Evolutionary conservation across 805 yeast genomes (phyloP), one percentile per base, ranked within the genome.

Genomic region (Lipomyces japonicus): DNA sequence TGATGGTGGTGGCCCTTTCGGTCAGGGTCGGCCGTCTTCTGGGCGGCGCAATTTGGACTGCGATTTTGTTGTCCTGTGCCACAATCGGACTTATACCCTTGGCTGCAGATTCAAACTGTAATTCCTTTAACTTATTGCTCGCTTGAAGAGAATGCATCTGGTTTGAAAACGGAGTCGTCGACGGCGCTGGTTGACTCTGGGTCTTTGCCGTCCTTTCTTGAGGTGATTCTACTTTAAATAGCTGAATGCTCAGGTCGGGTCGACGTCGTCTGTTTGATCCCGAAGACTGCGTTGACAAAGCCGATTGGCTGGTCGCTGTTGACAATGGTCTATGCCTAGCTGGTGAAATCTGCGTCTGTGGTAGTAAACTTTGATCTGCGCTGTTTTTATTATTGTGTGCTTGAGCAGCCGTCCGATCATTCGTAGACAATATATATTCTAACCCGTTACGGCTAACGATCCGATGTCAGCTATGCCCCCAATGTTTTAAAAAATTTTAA

Each of bases 61-160:
- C 21, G 37, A n/a, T 18, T 14, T 34, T 34, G 37, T 34, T 6
- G 37, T 12, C 19, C 21, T 18, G 9, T 18, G 37, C 21, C 7
- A 9, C 37, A 6, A 9, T 34, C 7, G 21, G n/a, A 34, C 44
- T 28, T 7, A 35, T 21, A 14, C 39, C 39, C 7, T 41, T 19
- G n/a, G 22, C 34, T 31, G 45, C 12, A 36, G 30, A 5, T 22
- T 21, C 4, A 7, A 6, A 23, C 23, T 7, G 7, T 4, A 22
- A 10, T 36, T 36, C 12, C 22, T 34, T 4, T 26, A 10, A 28
- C 42, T 44, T 16, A 4, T 28, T 19, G 9, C 36, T 10, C 4
- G 19, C 23, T 39, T 14, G 38, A 3, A 28, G 73, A 55, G 55
- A 74, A 62, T 55, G 53, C 26, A 40, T 32, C 5, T 54, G 45